Percentiles rank a stretch among this genome's conserved stretches.
Conservation (phyloP, 768 basidiomycete species). For the Mycena leptocephala region DNA sequence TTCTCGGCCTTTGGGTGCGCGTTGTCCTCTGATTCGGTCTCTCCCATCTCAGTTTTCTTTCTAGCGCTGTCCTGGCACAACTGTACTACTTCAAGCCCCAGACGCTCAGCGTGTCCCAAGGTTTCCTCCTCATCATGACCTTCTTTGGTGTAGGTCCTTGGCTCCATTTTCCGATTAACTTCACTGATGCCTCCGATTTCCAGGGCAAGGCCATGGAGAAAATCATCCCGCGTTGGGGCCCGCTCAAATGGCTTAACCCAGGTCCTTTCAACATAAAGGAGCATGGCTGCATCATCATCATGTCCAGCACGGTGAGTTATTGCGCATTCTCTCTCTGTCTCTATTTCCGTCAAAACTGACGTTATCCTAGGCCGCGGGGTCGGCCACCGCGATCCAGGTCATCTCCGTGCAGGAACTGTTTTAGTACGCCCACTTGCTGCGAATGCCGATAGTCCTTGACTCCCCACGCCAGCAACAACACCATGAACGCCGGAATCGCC, state of each 20-base stretch:
- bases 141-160: constrained; percentile 54
- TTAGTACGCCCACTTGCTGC: constrained; percentile 34
- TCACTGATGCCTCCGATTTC: constrained; percentile 35
- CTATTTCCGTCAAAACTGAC: constrained; percentile 39
- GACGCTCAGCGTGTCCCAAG: constrained; percentile 50
- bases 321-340: constrained; percentile 29
- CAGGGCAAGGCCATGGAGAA: constrained; percentile 29
- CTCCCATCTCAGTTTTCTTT: constrained; percentile 23
- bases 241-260: constrained; percentile 26
- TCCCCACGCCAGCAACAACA: constrained; percentile 38
- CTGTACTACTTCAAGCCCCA: constrained; percentile 59
- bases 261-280: constrained; percentile 30
- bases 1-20: constrained; percentile 58
- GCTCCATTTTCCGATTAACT: constrained; percentile 41
- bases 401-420: constrained; percentile 50
- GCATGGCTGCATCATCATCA: constrained; percentile 27
- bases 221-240: constrained; percentile 19
- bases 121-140: constrained; percentile 51
- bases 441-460: constrained; percentile 19
- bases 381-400: constrained; percentile 51
- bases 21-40: constrained; percentile 25
- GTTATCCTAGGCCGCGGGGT: constrained; percentile 48
- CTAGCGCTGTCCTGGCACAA: constrained; percentile 48
- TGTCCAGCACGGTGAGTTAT: constrained; percentile 28
- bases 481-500: constrained; percentile 44